These are phyloP conservation scores for Arachnomyces sp. DNA, from an alignment of 2,329 filamentous ascomycete species.

Conservation along the genomic window DNA sequence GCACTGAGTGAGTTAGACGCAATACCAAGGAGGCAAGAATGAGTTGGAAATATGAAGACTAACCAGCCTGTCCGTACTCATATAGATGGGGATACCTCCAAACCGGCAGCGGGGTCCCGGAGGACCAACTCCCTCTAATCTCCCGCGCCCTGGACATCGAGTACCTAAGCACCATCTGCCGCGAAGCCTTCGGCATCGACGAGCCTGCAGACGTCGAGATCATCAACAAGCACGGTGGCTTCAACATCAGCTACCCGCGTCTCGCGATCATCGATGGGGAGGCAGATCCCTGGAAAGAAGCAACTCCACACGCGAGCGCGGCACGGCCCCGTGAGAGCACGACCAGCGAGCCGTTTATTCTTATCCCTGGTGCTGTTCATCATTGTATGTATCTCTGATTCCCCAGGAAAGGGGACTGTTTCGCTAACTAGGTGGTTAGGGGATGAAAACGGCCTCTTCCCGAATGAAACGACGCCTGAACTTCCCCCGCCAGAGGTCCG, in stretches of 20 bases:
- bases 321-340: conserved; percentile 52
- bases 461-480: conserved; percentile 42
- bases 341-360: conserved; percentile 58
- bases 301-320: conserved; percentile 60
- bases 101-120: conserved; percentile 62
- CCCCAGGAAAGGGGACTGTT: conserved; percentile 52
- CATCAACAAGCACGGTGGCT: conserved; percentile 71
- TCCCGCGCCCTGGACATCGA: conserved; percentile 61
- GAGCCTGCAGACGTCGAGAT: conserved; percentile 52
- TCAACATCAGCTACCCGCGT: conserved; percentile 62
- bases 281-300: conserved; percentile 70
- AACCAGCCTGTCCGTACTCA: too few relatives aligned
- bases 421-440: conserved; percentile 25
- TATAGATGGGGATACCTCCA: conserved; percentile 67
- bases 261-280: conserved; percentile 71
- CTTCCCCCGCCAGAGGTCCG: conserved; percentile 41
- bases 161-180: conserved; percentile 56
- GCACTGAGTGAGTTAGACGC: conserved; percentile 30
- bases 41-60: too few relatives aligned
- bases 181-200: conserved; percentile 61
- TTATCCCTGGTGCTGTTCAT: conserved; percentile 68
- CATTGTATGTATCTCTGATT: conserved; percentile 62
- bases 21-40: too few relatives aligned
- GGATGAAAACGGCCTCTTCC: conserved; percentile 45
- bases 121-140: conserved; percentile 56